These are phyloP conservation scores for Leishmania guyanensis DNA, from an alignment of 208 protist genomes.

Conservation along the genomic window DNA sequence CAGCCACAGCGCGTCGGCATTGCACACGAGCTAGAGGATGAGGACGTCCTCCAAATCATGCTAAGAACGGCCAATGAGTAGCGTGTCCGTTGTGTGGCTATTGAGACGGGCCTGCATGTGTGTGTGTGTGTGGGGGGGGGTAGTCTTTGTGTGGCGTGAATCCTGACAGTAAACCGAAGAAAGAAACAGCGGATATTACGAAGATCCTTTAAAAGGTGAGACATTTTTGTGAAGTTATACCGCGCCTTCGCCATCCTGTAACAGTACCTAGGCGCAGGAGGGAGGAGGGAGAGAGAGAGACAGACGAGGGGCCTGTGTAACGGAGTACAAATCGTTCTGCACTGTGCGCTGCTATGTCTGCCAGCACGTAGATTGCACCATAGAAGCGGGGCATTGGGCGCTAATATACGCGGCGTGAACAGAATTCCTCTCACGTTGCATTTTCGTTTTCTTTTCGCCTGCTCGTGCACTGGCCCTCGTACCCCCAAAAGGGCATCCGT, in stretches of 20 bases:
- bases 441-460: too few species aligned
- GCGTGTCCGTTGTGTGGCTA: not conserved
- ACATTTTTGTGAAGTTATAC: not conserved
- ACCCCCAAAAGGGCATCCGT: not conserved
- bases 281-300: not conserved
- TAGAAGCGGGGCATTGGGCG: not conserved
- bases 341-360: not conserved
- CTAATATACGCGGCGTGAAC: not conserved
- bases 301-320: not conserved
- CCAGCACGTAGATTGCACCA: not conserved
- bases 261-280: not conserved
- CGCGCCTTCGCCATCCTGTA: not conserved
- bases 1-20: conserved; percentile 95
- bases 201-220: not conserved
- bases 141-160: not conserved
- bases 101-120: not conserved
- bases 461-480: not conserved
- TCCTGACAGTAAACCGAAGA: not conserved
- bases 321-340: not conserved
- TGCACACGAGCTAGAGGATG: conserved; percentile 84
- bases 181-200: not conserved
- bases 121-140: conserved; percentile 6
- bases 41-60: conserved; percentile 94
- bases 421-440: not conserved
- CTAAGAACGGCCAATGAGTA: conserved; percentile 90